Base-by-base conservation (phyloP, 768 basidiomycete species). In the Tulasnella sp. region DNA sequence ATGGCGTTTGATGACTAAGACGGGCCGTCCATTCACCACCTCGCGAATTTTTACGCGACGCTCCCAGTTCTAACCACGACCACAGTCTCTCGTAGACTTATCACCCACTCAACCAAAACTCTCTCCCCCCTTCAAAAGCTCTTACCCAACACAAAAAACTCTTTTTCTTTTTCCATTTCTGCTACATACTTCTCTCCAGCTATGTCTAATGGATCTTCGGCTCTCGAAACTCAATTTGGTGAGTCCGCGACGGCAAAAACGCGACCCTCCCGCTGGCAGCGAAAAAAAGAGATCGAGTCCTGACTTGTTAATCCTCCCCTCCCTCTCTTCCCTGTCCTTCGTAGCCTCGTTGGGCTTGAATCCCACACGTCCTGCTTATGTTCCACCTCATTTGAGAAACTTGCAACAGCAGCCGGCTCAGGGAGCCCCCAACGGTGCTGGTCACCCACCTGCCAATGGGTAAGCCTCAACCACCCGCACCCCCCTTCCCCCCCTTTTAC, bases 301-400 rank as follows among this genome's bases (percentile, higher is more conserved):
- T 44, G 69, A 70, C 34, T 47, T 62, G 34, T 19, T 65, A 37
- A 52, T 63, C 35, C 62, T 41, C 39, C 35, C 29, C 71, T 17
- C 41, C 35, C 3, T 52, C 17, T 11, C 41, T 41, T 11, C 36
- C 41, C 42, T 16, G n/a, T 22, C 47, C 26, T 40, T 63, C 36
- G 19, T 40, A 72, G 71, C 62, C 62, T 63, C 52, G 36, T 62
- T 72, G 36, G 71, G 71, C 62, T 66, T 72, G 71, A 72, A 72
- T 37, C 63, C 75, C 74, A 77, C 82, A 77, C 90, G 88, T 85
- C 86, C 89, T 78, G 86, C 92, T 75, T 94, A 94, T 84, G 90
- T 94, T 78, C 92, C 92, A 76, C 92, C 92, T 77, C 92, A 94
- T 79, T 80, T 92, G 85, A 91, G 92, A 85, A 86, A 84, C 81